A percentile compares a stretch with the other conserved stretches of the same genome.
Evolutionary conservation across 345 rosid species (phyloP).

Genomic region (Eucalyptus brandiana): DNA sequence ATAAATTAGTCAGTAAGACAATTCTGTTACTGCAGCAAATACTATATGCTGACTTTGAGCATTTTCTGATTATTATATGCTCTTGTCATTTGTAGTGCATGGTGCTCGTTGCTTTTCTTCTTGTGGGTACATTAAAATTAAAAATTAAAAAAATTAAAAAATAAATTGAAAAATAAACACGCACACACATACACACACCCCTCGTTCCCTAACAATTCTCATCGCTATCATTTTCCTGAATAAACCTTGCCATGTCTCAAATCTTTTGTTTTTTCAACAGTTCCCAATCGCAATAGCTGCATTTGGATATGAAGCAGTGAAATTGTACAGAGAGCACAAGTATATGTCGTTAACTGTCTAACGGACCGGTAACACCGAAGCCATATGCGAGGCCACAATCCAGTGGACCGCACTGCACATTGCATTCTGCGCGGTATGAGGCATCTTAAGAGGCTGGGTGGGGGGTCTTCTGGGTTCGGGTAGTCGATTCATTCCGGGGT

Average conservation of each 20-base stretch:
- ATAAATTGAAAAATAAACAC: not conserved
- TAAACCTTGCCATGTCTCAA: not conserved
- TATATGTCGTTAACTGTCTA: not conserved
- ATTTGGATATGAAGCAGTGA: conserved; percentile 64
- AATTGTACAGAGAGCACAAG: conserved; percentile 41
- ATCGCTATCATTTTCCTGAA: not conserved
- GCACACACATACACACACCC: too few relatives aligned
- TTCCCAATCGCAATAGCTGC: conserved; percentile 47
- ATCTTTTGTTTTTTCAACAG: conserved; percentile 13
- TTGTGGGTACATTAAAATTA: conserved; percentile 35
- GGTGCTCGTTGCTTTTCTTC: conserved; percentile 60
- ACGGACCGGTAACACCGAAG: conserved; percentile 36
- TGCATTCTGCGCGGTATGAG: conserved; percentile 70
- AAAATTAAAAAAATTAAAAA: too few relatives aligned
- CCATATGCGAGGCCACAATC: conserved; percentile 77
- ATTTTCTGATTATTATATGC: not conserved
- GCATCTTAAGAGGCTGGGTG: conserved; percentile 68
- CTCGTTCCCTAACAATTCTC: too few relatives aligned
- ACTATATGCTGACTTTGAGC: not conserved
- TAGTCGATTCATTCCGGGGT: conserved; percentile 87
- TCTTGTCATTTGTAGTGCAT: conserved; percentile 22
- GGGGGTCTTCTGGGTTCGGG: conserved; percentile 95
- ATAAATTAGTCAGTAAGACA: not conserved
- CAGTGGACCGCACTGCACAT: conserved; percentile 71
- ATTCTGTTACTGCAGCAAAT: conserved; percentile 27